Evolutionary conservation across 805 yeast genomes (phyloP), one percentile per base, ranked within the genome.

Genomic region (Nakazawaea pomicola): DNA sequence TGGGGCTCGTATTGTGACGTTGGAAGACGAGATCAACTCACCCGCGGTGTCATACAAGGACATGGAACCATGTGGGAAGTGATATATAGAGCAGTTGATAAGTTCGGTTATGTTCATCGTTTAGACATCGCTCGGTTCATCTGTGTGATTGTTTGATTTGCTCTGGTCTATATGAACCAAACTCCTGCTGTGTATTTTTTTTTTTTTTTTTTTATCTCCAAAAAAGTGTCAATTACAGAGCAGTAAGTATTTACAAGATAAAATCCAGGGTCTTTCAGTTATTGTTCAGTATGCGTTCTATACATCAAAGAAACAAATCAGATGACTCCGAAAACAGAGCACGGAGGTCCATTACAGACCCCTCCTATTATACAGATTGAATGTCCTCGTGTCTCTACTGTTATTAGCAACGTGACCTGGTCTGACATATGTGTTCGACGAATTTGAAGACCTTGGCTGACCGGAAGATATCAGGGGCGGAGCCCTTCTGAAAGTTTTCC

Each of bases 81-180:
- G 54, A 47, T 65, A 68, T 17, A 67, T 61, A 31, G 65, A 59
- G 49, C 72, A 68, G 55, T 64, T 62, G n/a, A n/a, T n/a, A n/a
- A n/a, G n/a, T n/a, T n/a, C n/a, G n/a, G n/a, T n/a, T n/a, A n/a
- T n/a, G n/a, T n/a, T n/a, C n/a, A n/a, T n/a, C n/a, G n/a, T n/a
- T n/a, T n/a, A n/a, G n/a, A n/a, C n/a, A n/a, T n/a, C n/a, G n/a
- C n/a, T n/a, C n/a, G n/a, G n/a, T n/a, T n/a, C n/a, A n/a, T n/a
- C n/a, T n/a, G n/a, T n/a, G n/a, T n/a, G n/a, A n/a, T n/a, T n/a
- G n/a, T n/a, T n/a, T n/a, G n/a, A n/a, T n/a, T n/a, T n/a, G n/a
- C n/a, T n/a, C n/a, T n/a, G n/a, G n/a, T n/a, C n/a, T n/a, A n/a
- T n/a, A n/a, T n/a, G n/a, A n/a, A n/a, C n/a, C n/a, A n/a, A n/a